These are phyloP conservation scores for Ambrosiella cleistominuta DNA, from an alignment of 2,329 filamentous ascomycete species.

Conservation along the genomic window DNA sequence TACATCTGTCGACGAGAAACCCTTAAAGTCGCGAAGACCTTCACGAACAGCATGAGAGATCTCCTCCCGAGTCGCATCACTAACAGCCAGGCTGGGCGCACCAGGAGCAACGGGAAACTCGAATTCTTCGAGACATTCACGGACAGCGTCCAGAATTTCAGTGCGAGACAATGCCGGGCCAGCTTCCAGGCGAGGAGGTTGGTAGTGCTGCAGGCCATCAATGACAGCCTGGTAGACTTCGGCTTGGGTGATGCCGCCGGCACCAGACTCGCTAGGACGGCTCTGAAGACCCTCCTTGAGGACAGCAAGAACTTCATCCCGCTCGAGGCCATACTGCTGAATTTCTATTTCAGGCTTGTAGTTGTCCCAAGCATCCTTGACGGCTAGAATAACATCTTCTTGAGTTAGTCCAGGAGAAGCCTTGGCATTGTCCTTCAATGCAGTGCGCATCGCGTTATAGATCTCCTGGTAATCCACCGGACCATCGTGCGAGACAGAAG, in stretches of 20 bases:
- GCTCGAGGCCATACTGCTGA: slow-evolving; percentile 75
- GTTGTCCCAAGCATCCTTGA: slow-evolving; percentile 80
- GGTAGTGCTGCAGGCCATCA: slow-evolving; percentile 69
- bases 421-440: slow-evolving; percentile 41
- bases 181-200: slow-evolving; percentile 47
- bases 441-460: slow-evolving; percentile 67
- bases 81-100: slow-evolving; percentile 29
- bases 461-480: slow-evolving; percentile 65
- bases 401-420: slow-evolving; percentile 39
- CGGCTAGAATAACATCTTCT: slow-evolving; percentile 72
- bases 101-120: slow-evolving; percentile 51
- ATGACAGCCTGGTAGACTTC: slow-evolving; percentile 74
- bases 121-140: slow-evolving; percentile 73
- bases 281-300: slow-evolving; percentile 71
- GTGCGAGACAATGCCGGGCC: slow-evolving; percentile 57
- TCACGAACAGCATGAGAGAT: slow-evolving; percentile 47
- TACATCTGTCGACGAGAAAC: slow-evolving; percentile 22
- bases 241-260: slow-evolving; percentile 51
- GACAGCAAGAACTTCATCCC: slow-evolving; percentile 76
- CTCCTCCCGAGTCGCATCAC: slow-evolving; percentile 37
- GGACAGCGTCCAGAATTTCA: slow-evolving; percentile 67
- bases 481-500: slow-evolving; percentile 41
- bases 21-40: slow-evolving; percentile 34
- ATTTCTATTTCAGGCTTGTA: slow-evolving; percentile 89
- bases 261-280: slow-evolving; percentile 38